Base-by-base conservation (phyloP, 2,329 filamentous ascomycete species). In the Pseudogymnoascus destructans region DNA sequence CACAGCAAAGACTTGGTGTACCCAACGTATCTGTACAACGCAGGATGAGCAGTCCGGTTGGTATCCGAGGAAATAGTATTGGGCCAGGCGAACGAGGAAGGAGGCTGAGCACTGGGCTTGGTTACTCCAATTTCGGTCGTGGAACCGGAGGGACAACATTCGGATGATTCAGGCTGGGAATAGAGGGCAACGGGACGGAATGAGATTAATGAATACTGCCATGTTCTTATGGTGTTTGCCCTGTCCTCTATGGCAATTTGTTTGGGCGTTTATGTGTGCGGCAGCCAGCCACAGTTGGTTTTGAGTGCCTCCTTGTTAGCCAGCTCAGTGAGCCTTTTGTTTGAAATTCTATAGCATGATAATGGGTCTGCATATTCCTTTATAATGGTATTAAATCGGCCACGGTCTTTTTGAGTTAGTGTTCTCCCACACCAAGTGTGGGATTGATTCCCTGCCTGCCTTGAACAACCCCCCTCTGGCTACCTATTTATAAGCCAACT, bases 121-220 rank as follows among this genome's bases (percentile, higher is more conserved):
- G 66, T n/a, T 65, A 62, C 1, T 65, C 63, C 55, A 67, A 67
- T 59, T 57, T 63, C 15, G 66, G 68, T 5, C 64, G 65, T 15
- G 67, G 67, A n/a, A 67, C 63, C 27, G 66, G 66, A 11, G 68
- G 66, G 9, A 67, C 66, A 33, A 66, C 63, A 46, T 68, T 69
- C 59, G 33, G 38, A 21, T 59, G 58, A 59, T 3, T 17, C 17
- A 11, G 15, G 30, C 11, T 36, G 17, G 54, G 30, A 35, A 21
- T 38, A 27, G 13, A 27, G 2, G 3, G 23, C 13, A 36, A n/a
- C 13, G 17, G 23, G n/a, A 23, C 27, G 23, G 13, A 54, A 54
- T 17, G 27, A 35, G 19, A 4, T 19, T 55, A 15, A 55, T 23
- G 54, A 56, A 56, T 27, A 17, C 46, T 17, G 46, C 7, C 13